Conservation (phyloP, 192 early-diverging fungal genomes). For the Linnemannia zychae region DNA sequence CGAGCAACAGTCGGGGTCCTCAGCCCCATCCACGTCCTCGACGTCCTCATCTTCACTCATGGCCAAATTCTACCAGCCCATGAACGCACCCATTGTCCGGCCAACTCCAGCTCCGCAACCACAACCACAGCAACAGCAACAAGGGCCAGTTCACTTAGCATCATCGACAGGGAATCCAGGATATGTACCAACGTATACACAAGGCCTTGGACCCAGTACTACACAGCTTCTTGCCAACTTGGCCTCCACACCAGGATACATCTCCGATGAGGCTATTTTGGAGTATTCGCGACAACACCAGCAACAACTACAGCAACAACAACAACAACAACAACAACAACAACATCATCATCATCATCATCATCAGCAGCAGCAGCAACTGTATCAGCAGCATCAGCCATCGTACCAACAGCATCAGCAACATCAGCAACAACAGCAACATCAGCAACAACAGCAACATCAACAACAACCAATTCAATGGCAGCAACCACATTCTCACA, state of each 20-base stretch:
- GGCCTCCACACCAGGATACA: constrained; percentile 37
- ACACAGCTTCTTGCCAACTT: constrained; percentile 37
- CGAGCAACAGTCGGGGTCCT: not conserved
- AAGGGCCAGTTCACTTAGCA: not conserved
- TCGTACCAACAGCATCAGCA: no score
- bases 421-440: not conserved
- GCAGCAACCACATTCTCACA: not conserved
- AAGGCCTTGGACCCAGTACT: constrained; percentile 17
- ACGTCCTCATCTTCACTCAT: constrained; percentile 35
- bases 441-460: constrained; percentile 1
- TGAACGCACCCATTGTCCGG: constrained; percentile 30
- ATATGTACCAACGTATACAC: not conserved
- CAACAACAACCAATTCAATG: not conserved
- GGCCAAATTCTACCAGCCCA: constrained; percentile 48
- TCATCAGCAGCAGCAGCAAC: not conserved
- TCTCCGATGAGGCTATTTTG: constrained; percentile 46
- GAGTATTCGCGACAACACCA: constrained; percentile 24
- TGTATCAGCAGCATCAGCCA: not conserved
- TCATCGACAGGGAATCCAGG: not conserved
- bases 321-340: not conserved
- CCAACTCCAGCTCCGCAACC: not conserved
- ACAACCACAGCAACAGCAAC: not conserved
- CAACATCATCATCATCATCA: not conserved
- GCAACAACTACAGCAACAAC: not conserved
- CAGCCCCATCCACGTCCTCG: constrained; percentile 2